These are phyloP conservation scores for Populus hybrid DNA, from an alignment of 441 rosid genomes.

Conservation along the genomic window DNA sequence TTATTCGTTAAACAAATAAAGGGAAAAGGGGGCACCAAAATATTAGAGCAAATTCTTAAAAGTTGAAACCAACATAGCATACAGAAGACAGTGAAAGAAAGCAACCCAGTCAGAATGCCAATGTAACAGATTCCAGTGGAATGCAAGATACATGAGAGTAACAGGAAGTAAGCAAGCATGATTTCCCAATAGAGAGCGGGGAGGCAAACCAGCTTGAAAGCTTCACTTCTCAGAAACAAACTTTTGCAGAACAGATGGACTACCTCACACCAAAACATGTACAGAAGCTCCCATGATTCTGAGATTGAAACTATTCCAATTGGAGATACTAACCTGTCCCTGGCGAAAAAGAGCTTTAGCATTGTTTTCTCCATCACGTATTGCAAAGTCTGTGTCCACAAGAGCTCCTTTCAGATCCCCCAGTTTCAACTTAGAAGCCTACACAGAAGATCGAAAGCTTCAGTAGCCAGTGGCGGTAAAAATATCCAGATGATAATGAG, in stretches of 20 bases:
- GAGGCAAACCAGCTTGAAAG: background rate
- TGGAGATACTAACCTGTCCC: slow-evolving; percentile 65
- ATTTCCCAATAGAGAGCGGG: background rate
- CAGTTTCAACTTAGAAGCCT: slow-evolving; percentile 86
- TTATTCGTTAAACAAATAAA: background rate
- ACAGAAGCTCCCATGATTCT: slow-evolving; percentile 4
- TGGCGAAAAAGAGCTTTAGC: slow-evolving; percentile 93
- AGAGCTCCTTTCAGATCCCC: slow-evolving; percentile 90
- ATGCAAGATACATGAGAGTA: background rate
- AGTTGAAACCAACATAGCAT: background rate
- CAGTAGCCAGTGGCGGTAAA: background rate
- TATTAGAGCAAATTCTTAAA: background rate
- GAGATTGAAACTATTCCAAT: slow-evolving; percentile 11
- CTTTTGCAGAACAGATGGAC: background rate
- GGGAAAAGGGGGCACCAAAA: background rate
- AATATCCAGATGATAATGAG: background rate
- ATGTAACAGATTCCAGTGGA: background rate
- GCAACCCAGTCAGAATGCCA: background rate
- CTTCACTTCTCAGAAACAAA: background rate
- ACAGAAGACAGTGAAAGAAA: background rate
- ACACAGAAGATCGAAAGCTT: slow-evolving; percentile 5
- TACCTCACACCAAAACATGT: background rate
- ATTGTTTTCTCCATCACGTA: slow-evolving; percentile 83
- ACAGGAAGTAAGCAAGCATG: background rate
- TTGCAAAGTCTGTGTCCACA: slow-evolving; percentile 79